A percentile compares a stretch with the other conserved stretches of the same genome.
phyloP scores from a whole-genome alignment of 2,329 filamentous ascomycete species.

The Leptodontidium sp. region DNA sequence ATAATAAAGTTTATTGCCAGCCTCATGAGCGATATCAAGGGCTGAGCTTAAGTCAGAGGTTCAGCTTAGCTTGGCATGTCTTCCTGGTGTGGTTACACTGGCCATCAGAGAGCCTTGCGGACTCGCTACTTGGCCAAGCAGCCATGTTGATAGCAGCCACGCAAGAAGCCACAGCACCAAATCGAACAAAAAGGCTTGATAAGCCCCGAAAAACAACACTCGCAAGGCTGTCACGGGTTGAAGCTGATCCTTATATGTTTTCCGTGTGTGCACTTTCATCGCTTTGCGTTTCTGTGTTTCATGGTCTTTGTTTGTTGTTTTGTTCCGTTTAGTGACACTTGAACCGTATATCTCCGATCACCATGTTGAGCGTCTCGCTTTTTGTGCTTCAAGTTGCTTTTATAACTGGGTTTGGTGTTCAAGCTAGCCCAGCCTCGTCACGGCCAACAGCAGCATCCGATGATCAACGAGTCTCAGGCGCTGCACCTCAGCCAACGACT shows the following conservation, averaged over 20 bases:
- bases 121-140: not conserved
- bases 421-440: not conserved
- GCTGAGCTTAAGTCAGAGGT: not conserved
- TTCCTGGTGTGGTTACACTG: not conserved
- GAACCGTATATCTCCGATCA: not conserved
- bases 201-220: not conserved
- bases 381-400: not conserved
- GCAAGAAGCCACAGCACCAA: conserved; percentile 1
- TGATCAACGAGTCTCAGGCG: not conserved
- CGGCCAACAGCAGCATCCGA: not conserved
- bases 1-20: too few relatives aligned
- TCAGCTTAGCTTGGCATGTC: not conserved
- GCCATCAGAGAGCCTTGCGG: not conserved
- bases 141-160: not conserved
- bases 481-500: not conserved
- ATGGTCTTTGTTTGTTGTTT: not conserved
- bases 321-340: not conserved
- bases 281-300: not conserved
- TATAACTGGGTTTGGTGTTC: not conserved
- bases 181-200: not conserved
- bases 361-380: not conserved
- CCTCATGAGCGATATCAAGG: too few relatives aligned
- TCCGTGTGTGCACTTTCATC: not conserved
- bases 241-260: not conserved
- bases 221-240: not conserved